A percentile compares a stretch with the other conserved stretches of the same genome.
These are phyloP conservation scores for Lactarius trivialis DNA, from an alignment of 768 basidiomycete genomes.

Conservation along the genomic window DNA sequence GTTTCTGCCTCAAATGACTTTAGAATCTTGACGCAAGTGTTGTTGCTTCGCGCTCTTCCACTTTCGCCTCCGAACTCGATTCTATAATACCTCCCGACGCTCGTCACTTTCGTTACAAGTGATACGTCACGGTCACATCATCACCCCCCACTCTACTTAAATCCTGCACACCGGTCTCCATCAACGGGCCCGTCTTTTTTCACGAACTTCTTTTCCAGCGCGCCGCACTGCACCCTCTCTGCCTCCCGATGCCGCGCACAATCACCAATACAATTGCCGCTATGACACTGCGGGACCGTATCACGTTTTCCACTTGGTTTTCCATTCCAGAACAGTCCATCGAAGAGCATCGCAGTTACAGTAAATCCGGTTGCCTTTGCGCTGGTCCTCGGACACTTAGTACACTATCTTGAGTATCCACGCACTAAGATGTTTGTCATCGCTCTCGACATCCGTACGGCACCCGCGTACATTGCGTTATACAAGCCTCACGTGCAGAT, in stretches of 20 bases:
- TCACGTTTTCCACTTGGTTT: background rate
- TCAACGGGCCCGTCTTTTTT: background rate
- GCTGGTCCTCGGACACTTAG: background rate
- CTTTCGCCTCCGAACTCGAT: too few relatives aligned
- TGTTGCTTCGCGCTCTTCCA: too few relatives aligned
- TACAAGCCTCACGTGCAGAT: background rate
- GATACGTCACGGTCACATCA: too few relatives aligned
- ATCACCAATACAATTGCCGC: too few relatives aligned
- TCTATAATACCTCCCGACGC: too few relatives aligned
- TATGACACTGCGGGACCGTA: too few relatives aligned
- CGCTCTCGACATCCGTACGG: background rate
- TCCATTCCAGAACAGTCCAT: background rate
- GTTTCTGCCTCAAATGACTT: too few relatives aligned
- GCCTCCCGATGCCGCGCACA: too few relatives aligned
- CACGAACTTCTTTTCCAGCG: background rate
- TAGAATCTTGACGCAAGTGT: too few relatives aligned
- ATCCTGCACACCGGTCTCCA: background rate
- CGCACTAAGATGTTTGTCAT: background rate
- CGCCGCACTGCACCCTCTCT: background rate
- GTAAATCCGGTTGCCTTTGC: background rate
- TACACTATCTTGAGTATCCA: background rate
- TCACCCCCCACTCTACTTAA: too few relatives aligned
- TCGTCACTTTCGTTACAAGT: too few relatives aligned
- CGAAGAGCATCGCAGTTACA: background rate
- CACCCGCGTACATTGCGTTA: background rate